Evolutionary conservation across 192 early-diverging fungal genomes (phyloP).

Genomic region (Coemansia sp.): DNA sequence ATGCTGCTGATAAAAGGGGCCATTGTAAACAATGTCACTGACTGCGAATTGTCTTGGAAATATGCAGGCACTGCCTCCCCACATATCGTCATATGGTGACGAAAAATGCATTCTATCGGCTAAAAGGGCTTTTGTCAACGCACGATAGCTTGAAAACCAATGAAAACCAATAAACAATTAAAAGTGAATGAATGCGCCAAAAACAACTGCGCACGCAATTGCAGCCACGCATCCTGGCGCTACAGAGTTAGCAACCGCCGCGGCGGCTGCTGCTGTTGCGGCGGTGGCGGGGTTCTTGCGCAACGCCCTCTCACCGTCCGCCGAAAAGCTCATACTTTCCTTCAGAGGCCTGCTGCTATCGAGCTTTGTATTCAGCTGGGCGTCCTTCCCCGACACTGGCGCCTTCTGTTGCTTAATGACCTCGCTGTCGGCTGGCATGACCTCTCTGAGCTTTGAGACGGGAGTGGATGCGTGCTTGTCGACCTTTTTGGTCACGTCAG

Average conservation of each 20-base stretch:
- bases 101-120: background rate
- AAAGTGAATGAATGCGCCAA: conserved; percentile 9
- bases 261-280: conserved; percentile 10
- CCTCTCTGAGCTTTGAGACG: background rate
- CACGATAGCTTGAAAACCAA: background rate
- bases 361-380: conserved; percentile 5
- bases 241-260: background rate
- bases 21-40: background rate
- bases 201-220: conserved; percentile 14
- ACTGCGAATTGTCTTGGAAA: background rate
- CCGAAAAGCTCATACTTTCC: background rate
- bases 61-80: background rate
- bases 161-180: background rate
- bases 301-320: conserved; percentile 7
- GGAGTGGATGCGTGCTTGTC: background rate
- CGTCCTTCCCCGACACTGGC: background rate
- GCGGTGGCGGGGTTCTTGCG: conserved; percentile 12
- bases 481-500: conserved; percentile 13
- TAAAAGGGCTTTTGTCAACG: background rate
- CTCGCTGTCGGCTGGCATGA: background rate
- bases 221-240: conserved; percentile 12
- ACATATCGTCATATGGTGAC: background rate
- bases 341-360: conserved; percentile 21
- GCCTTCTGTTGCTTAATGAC: background rate
- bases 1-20: too few relatives aligned